phyloP scores from a whole-genome alignment of 1,139 yeast species.

The Sugiyamaella neomexicana region DNA sequence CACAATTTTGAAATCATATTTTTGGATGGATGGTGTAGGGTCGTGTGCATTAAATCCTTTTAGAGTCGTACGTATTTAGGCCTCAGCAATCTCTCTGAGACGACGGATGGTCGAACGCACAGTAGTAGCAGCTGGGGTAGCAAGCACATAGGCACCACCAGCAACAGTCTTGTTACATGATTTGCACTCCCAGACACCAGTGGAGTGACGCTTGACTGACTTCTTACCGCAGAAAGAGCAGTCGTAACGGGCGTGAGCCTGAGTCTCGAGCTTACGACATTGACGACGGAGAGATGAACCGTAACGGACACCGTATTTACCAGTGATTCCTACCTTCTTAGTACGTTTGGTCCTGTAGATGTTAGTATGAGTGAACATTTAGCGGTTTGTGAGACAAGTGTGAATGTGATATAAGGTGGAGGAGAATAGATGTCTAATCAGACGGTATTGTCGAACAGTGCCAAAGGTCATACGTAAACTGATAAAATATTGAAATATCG shows the following conservation, averaged over 20 bases:
- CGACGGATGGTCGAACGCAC: slow-evolving; percentile 99
- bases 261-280: slow-evolving; percentile 98
- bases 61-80: slow-evolving; percentile 50
- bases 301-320: slow-evolving; percentile 99
- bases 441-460: too few relatives aligned
- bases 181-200: slow-evolving; percentile 98
- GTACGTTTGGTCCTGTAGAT: slow-evolving; percentile 84
- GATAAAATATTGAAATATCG: too few relatives aligned
- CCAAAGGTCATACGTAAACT: too few relatives aligned
- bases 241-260: slow-evolving; percentile 98
- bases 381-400: not conserved
- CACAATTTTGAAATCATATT: slow-evolving; percentile 1
- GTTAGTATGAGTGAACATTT: slow-evolving; percentile 5
- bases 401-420: not conserved
- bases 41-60: slow-evolving; percentile 16
- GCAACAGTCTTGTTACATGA: slow-evolving; percentile 96
- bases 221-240: slow-evolving; percentile 99
- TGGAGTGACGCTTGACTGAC: slow-evolving; percentile 95
- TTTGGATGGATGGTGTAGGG: slow-evolving; percentile 1
- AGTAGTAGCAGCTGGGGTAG: slow-evolving; percentile 99
- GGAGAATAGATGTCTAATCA: too few relatives aligned
- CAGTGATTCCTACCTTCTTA: slow-evolving; percentile 99
- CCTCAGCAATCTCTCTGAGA: slow-evolving; percentile 99
- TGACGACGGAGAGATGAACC: slow-evolving; percentile 99
- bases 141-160: slow-evolving; percentile 99